These are phyloP conservation scores for Pleurotus ostreatus DNA, from an alignment of 768 basidiomycete species.

Conservation along the genomic window DNA sequence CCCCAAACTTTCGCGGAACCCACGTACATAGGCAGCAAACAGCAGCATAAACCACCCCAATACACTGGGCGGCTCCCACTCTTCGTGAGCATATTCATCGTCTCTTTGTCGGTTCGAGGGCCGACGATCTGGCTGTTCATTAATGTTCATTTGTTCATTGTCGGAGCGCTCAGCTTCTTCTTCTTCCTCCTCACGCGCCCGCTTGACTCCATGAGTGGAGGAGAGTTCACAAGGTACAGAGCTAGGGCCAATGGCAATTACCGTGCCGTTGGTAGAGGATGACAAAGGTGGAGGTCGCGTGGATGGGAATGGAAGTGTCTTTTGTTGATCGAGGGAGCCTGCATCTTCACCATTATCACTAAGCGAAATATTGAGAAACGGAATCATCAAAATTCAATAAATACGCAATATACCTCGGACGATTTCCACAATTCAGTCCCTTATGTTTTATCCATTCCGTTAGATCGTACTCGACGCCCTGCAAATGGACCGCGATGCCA, in stretches of 20 bases:
- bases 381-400: background rate
- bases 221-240: slow-evolving; percentile 12
- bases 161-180: slow-evolving; percentile 21
- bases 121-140: slow-evolving; percentile 26
- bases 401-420: slow-evolving; percentile 25
- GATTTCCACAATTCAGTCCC: slow-evolving; percentile 21
- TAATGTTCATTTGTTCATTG: slow-evolving; percentile 15
- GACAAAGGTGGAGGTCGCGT: slow-evolving; percentile 29
- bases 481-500: slow-evolving; percentile 36
- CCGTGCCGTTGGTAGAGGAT: slow-evolving; percentile 34
- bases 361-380: background rate
- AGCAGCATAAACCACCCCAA: slow-evolving; percentile 62
- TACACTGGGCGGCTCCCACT: slow-evolving; percentile 40
- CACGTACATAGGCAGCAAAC: slow-evolving; percentile 59
- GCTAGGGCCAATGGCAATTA: slow-evolving; percentile 22
- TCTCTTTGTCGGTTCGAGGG: slow-evolving; percentile 50
- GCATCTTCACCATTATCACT: slow-evolving; percentile 1
- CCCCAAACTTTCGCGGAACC: slow-evolving; percentile 58
- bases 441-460: slow-evolving; percentile 65
- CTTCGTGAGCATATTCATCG: slow-evolving; percentile 38
- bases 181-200: slow-evolving; percentile 32
- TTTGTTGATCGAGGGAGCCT: slow-evolving; percentile 4
- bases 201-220: slow-evolving; percentile 36
- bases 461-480: slow-evolving; percentile 55
- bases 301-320: slow-evolving; percentile 3